Percentiles rank a stretch among this genome's conserved stretches.
phyloP scores from a whole-genome alignment of 1,284 basidiomycete genomes.

The Porogramme epimiltina region DNA sequence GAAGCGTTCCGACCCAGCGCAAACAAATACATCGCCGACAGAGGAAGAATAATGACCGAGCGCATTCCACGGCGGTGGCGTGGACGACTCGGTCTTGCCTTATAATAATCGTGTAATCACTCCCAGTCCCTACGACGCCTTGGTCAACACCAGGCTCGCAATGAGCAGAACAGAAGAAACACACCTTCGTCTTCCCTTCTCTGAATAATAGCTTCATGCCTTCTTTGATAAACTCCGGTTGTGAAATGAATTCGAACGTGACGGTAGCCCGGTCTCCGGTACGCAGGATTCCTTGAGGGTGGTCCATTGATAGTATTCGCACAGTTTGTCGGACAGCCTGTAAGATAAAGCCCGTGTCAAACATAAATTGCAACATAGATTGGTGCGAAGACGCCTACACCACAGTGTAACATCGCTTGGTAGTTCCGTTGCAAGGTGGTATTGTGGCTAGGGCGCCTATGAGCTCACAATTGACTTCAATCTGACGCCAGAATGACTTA shows the following conservation, averaged over 20 bases:
- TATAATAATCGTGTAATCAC: constrained; percentile 39
- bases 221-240: constrained; percentile 88
- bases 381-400: constrained; percentile 46
- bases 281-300: constrained; percentile 83
- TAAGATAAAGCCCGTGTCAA: constrained; percentile 8
- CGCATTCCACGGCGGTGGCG: too few relatives aligned
- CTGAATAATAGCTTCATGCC: constrained; percentile 91
- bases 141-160: background rate
- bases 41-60: too few relatives aligned
- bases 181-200: constrained; percentile 91
- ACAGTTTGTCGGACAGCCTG: constrained; percentile 90
- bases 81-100: too few relatives aligned
- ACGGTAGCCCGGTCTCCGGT: constrained; percentile 92
- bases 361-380: background rate
- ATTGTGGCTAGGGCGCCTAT: constrained; percentile 65
- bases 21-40: constrained; percentile 3
- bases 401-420: constrained; percentile 87
- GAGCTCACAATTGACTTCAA: background rate
- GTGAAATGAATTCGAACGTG: constrained; percentile 88
- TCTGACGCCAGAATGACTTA: constrained; percentile 35
- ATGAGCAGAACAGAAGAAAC: background rate
- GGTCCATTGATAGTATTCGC: constrained; percentile 85
- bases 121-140: constrained; percentile 34
- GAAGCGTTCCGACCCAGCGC: constrained; percentile 1
- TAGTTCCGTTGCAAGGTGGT: constrained; percentile 91